A percentile compares a stretch with the other conserved stretches of the same genome.
These are phyloP conservation scores for Coniochaeta ligniaria DNA, from an alignment of 2,329 filamentous ascomycete genomes.

Conservation along the genomic window DNA sequence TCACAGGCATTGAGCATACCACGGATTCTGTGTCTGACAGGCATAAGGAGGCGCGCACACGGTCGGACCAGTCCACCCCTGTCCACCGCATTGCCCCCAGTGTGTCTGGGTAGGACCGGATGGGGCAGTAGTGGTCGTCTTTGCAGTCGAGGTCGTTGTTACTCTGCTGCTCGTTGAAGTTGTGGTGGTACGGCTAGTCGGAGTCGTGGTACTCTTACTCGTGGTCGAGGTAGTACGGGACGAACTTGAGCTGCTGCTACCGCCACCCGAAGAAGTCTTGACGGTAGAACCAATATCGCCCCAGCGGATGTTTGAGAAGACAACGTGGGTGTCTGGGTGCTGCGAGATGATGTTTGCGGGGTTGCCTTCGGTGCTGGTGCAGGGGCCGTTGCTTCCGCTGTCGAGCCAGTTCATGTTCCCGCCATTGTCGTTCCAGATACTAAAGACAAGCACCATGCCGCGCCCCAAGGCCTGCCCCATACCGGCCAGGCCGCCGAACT, in stretches of 20 bases:
- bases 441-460: conserved; percentile 37
- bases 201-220: not conserved
- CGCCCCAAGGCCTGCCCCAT: conserved; percentile 30
- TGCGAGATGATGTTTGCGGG: conserved; percentile 35
- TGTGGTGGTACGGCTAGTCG: too few species aligned
- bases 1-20: not conserved
- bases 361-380: conserved; percentile 37
- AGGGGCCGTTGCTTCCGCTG: conserved; percentile 34
- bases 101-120: not conserved
- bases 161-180: not conserved
- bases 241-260: not conserved
- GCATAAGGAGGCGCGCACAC: not conserved
- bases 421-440: conserved; percentile 39
- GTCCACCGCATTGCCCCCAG: conserved; percentile 1
- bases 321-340: conserved; percentile 33
- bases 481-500: conserved; percentile 20
- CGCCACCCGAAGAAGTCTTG: not conserved
- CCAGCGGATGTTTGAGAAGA: conserved; percentile 43
- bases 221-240: conserved; percentile 9
- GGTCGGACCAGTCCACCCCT: not conserved
- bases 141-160: not conserved
- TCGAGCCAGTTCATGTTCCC: conserved; percentile 45
- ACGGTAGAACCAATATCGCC: conserved; percentile 43
- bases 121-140: not conserved
- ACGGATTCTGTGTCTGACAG: not conserved